Base-by-base conservation (phyloP, 2,329 filamentous ascomycete species). In the Apiospora saccharicola region DNA sequence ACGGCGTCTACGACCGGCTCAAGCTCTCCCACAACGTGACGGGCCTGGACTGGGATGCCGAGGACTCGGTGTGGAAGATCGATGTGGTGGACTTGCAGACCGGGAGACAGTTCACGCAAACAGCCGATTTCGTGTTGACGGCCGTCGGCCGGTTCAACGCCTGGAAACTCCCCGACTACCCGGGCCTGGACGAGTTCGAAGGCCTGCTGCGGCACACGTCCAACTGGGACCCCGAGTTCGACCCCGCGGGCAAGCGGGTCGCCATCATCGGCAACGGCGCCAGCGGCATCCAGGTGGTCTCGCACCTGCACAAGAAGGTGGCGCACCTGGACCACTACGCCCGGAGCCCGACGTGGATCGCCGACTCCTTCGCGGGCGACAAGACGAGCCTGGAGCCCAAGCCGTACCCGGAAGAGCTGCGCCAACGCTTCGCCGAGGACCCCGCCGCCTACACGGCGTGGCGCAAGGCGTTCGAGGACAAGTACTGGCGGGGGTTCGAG, bases 281-380 rank as follows among this genome's bases (percentile, higher is more conserved):
- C 5, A 89, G 86, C 7, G 90, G 89, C 0, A 86, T 91, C 37
- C 90, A 92, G 73, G 79, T 88, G 0, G 85, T 87, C 0, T 81
- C 88, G 0, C 88, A 88, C 64, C 75, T 91, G 1, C 88, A 90
- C 71, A 83, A 83, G 41, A 77, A 76, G 0, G 87, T 87, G 1
- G 77, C 75, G 0, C 87, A 84, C 1, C 82, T 93, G 0, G 90
- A 93, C 74, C 90, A 92, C 79, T 93, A 92, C 74, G 90, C 87
- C 1, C 84, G 91, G 13, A 91, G 88, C 75, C 87, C 84, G 44
- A 93, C 91, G 0, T 94, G 92, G 92, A 89, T 93, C 41, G 89
- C 91, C 0, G 86, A 88, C 1, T 89, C 89, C 0, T 92, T 90
- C 80, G 88, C 88, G 0, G 85, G 88, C 46, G 82, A 88, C 72